A percentile compares a stretch with the other conserved stretches of the same genome.
Evolutionary conservation across 495 filamentous ascomycete species (phyloP).

Genomic region (Penicillium egyptiacum): DNA sequence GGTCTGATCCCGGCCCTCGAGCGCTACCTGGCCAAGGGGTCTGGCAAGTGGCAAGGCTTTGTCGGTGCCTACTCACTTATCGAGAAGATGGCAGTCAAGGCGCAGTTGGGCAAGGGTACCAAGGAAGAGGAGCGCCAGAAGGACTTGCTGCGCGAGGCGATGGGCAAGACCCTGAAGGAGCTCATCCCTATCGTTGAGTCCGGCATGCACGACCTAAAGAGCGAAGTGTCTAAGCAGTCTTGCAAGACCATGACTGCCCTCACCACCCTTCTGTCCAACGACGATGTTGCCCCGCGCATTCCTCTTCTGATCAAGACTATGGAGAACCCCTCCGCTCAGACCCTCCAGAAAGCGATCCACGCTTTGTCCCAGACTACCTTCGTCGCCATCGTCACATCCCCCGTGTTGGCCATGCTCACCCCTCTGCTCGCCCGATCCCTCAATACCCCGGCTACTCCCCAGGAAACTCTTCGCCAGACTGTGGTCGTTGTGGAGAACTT

Average conservation of each 20-base stretch:
- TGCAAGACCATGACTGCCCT: slow-evolving; percentile 87
- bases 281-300: slow-evolving; percentile 91
- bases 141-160: slow-evolving; percentile 82
- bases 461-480: slow-evolving; percentile 93
- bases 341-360: slow-evolving; percentile 91
- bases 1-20: slow-evolving; percentile 73
- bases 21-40: slow-evolving; percentile 71
- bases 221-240: slow-evolving; percentile 85
- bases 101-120: slow-evolving; percentile 76
- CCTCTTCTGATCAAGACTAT: slow-evolving; percentile 93
- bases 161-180: slow-evolving; percentile 87
- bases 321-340: slow-evolving; percentile 88
- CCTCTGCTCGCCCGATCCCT: slow-evolving; percentile 91
- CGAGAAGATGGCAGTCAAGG: slow-evolving; percentile 89
- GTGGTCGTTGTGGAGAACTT: slow-evolving; percentile 98
- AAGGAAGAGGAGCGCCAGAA: slow-evolving; percentile 80
- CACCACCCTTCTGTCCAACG: slow-evolving; percentile 89
- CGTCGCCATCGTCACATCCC: slow-evolving; percentile 95
- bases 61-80: slow-evolving; percentile 81
- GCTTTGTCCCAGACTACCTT: slow-evolving; percentile 98
- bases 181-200: slow-evolving; percentile 90
- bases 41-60: slow-evolving; percentile 94
- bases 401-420: slow-evolving; percentile 93
- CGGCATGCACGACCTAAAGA: slow-evolving; percentile 95
- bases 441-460: slow-evolving; percentile 83